Evolutionary conservation across 345 rosid species (phyloP).

Genomic region (Hirschfeldia incana): DNA sequence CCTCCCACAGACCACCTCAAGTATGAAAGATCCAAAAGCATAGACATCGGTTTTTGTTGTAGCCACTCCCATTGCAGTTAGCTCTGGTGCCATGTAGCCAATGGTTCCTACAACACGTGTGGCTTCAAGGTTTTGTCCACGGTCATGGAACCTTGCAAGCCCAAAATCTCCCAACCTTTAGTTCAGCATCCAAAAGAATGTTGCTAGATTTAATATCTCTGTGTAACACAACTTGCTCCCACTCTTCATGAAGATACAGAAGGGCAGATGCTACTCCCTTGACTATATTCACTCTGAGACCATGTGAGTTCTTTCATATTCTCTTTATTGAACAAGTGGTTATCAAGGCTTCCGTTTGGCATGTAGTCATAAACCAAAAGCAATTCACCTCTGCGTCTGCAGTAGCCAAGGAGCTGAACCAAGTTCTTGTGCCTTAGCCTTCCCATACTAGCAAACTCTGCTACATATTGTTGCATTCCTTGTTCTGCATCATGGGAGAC

Average conservation of each 20-base stretch:
- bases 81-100: too few relatives aligned
- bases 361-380: constrained; percentile 2
- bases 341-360: neutral
- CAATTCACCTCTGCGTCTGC: neutral
- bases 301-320: neutral
- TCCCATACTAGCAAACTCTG: neutral
- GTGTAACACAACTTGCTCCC: neutral
- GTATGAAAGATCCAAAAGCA: too few relatives aligned
- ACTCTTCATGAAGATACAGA: neutral
- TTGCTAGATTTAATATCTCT: neutral
- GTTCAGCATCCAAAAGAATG: neutral
- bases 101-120: too few relatives aligned
- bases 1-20: too few relatives aligned
- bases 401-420: neutral
- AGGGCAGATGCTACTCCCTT: neutral
- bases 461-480: neutral
- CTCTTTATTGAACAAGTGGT: neutral
- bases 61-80: too few relatives aligned
- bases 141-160: too few relatives aligned
- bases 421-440: neutral
- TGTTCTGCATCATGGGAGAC: neutral
- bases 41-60: too few relatives aligned
- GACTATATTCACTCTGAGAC: neutral
- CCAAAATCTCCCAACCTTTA: neutral
- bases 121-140: too few relatives aligned